Conservation (phyloP, 495 filamentous ascomycete species). For the Neurospora cerealis region DNA sequence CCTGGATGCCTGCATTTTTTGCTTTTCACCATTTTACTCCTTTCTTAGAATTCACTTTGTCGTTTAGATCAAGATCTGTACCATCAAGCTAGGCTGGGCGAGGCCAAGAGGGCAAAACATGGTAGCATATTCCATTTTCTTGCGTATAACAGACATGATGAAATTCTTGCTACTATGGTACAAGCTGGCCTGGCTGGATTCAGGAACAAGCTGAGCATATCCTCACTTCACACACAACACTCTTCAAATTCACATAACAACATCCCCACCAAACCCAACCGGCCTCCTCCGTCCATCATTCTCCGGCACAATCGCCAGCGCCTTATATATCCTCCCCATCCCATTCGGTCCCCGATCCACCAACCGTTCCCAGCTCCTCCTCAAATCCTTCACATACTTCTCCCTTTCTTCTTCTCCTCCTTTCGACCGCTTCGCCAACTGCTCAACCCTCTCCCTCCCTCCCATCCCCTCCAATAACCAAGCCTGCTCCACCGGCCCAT, state of each 20-base stretch:
- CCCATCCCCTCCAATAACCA: constrained; percentile 71
- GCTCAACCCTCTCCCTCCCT: constrained; percentile 63
- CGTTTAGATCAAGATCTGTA: neutral
- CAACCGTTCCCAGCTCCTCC: constrained; percentile 64
- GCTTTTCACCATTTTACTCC: neutral
- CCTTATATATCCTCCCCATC: constrained; percentile 94
- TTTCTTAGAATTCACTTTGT: neutral
- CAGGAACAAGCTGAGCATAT: neutral
- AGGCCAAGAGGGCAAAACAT: neutral
- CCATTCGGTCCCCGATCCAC: constrained; percentile 67
- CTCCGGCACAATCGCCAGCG: constrained; percentile 79
- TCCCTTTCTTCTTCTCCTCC: constrained; percentile 49
- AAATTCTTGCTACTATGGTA: neutral
- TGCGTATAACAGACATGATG: neutral
- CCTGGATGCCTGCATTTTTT: neutral
- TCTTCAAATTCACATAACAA: constrained; percentile 19
- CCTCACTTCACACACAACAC: neutral
- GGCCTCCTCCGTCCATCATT: constrained; percentile 61
- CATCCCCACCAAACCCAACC: constrained; percentile 83
- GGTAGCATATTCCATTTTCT: neutral
- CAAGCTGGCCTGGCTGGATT: neutral
- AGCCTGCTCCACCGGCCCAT: constrained; percentile 85
- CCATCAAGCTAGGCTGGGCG: neutral
- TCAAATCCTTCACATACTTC: constrained; percentile 55
- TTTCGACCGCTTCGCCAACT: constrained; percentile 42